Base-by-base conservation (phyloP, 208 protist genomes). In the Jaenimonas drosophilae region DNA sequence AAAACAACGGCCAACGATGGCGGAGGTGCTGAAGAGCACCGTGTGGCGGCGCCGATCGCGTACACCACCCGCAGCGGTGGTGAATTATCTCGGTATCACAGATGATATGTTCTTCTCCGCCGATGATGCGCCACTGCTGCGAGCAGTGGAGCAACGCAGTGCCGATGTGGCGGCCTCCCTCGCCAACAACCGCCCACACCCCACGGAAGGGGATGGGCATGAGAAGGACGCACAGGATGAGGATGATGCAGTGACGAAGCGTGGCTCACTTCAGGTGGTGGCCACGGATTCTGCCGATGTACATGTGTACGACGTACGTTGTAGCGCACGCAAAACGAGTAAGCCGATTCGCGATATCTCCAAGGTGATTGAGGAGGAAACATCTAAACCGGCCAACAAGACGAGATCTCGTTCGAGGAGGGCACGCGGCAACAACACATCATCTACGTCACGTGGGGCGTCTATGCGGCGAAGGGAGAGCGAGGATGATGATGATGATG, bases 231-330 rank as follows among this genome's bases (percentile, higher is more conserved):
- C 28, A 23, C 37, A 14, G 28, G 33, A 12, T 21, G 2, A 30
- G 25, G 19, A 6, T 17, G 31, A 37, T 2, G 20, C 27, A 16
- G 36, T 24, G 26, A 9, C 16, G 4, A 39, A 31, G 9, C 53
- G 67, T 4, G 44, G 59, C 34, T 91, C 82, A 4, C 59, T 92
- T 17, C 79, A 80, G 49, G 68, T 89, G 45, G 80, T 89, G n/a
- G 56, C 74, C 19, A 65, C 54, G 34, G 70, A 78, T n/a, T 61
- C 72, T 20, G 57, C 54, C 14, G 55, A 58, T 3, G 62, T 81
- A 47, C 80, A 93, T 46, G 56, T 93, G 9, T 90, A 93, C 56
- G 85, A 93, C 65, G 59, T 90, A n/a, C 79, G 84, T 2, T 66
- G 59, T 16, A 85, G 81, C 51, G 54, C 63, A 21, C 59, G 54